Conservation (phyloP, 108 stramenopile genomes). For the Cyclotella atomus region DNA sequence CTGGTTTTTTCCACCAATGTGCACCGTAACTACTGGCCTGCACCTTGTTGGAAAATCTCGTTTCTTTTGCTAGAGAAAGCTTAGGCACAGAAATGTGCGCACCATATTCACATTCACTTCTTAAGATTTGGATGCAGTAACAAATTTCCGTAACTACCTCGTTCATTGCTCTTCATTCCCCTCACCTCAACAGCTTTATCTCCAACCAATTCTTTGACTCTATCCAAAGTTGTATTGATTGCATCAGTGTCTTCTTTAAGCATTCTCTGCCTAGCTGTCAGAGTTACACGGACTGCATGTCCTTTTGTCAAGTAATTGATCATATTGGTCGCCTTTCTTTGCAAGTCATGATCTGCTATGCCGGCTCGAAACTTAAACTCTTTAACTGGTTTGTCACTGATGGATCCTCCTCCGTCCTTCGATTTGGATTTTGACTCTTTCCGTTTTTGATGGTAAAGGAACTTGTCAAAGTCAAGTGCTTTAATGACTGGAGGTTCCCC, state of each 20-base stretch:
- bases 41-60: too few species aligned
- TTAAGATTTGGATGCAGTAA: constrained; percentile 39
- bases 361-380: constrained; percentile 63
- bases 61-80: too few species aligned
- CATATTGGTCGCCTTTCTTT: constrained; percentile 61
- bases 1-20: too few species aligned
- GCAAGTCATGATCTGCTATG: constrained; percentile 67
- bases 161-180: constrained; percentile 48
- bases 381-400: constrained; percentile 53
- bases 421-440: constrained; percentile 38
- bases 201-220: constrained; percentile 49
- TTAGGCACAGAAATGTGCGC: too few species aligned
- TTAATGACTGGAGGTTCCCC: constrained; percentile 68
- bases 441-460: constrained; percentile 49
- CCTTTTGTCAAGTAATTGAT: constrained; percentile 57
- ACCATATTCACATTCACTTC: constrained; percentile 1
- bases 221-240: constrained; percentile 56
- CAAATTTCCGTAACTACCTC: constrained; percentile 28
- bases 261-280: constrained; percentile 50
- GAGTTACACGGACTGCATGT: constrained; percentile 65
- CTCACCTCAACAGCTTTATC: constrained; percentile 53
- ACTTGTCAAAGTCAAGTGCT: constrained; percentile 54
- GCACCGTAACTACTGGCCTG: too few species aligned
- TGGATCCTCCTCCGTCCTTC: constrained; percentile 43
- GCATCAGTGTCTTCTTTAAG: constrained; percentile 52